Conservation (phyloP, 306 rosid species). For the Quercus berberidifolia region DNA sequence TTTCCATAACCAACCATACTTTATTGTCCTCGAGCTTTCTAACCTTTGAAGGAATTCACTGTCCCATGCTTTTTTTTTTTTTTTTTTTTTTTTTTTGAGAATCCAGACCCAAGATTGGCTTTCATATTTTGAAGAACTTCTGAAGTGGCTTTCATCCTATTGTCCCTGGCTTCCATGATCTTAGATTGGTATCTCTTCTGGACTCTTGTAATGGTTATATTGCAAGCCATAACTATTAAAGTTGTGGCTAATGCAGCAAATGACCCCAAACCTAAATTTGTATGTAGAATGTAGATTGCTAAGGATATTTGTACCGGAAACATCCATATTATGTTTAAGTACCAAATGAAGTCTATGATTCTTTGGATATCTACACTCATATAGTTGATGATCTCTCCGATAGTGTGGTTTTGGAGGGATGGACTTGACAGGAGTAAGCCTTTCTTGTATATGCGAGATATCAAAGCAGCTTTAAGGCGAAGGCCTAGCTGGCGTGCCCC, state of each 20-base stretch:
- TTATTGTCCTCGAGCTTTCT: too few species aligned
- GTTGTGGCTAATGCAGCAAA: constrained; percentile 74
- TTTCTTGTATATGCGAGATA: constrained; percentile 70
- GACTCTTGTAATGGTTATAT: constrained; percentile 69
- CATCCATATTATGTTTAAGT: constrained; percentile 80
- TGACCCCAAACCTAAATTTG: constrained; percentile 74
- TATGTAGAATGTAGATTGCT: constrained; percentile 66
- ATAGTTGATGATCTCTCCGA: constrained; percentile 90
- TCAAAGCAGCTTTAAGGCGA: constrained; percentile 73
- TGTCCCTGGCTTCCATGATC: constrained; percentile 93
- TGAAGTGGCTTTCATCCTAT: constrained; percentile 84
- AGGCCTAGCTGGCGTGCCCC: constrained; percentile 88
- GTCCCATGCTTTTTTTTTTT: constrained; percentile 98
- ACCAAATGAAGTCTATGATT: constrained; percentile 82
- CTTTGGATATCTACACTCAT: constrained; percentile 98
- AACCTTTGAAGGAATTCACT: too few species aligned
- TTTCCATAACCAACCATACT: too few species aligned
- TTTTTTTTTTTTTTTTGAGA: too few species aligned
- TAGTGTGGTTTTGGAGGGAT: constrained; percentile 66
- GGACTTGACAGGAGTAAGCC: constrained; percentile 61
- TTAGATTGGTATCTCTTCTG: constrained; percentile 71
- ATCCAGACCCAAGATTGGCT: too few species aligned
- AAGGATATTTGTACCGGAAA: constrained; percentile 79
- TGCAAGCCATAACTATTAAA: constrained; percentile 57
- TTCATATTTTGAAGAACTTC: constrained; percentile 80